Base-by-base conservation (phyloP, 169 alveolate genomes). In the Plasmodium yoelii region DNA sequence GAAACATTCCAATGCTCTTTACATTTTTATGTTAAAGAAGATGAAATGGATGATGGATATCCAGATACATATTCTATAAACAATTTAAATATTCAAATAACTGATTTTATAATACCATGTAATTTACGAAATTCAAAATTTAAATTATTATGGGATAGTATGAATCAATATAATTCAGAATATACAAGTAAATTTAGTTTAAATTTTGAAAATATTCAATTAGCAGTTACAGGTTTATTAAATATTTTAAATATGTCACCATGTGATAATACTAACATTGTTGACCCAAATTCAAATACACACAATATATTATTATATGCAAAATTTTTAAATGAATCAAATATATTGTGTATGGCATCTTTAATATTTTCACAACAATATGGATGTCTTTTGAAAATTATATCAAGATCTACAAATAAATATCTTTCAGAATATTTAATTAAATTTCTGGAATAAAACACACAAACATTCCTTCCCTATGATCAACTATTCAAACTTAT, bases 171-270 rank as follows among this genome's bases (percentile, higher is more conserved):
- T 5, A 89, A 92, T 53, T 53, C 92, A 24, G 94, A 92, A 24
- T 61, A 56, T 18, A 65, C 88, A 5, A 92, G 93, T 47, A 92
- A 92, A 84, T 92, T 92, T 60, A 82, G 93, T 1, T 63, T 92
- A 28, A 88, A 92, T 19, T 92, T 88, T 64, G 90, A 92, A 69
- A 92, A 64, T 42, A 92, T 92, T 3, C 80, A 88, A 19, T 59
- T 71, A n/a, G 94, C 94, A 22, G 93, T 92, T 5, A 64, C 86
- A n/a, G 94, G 94, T 2, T 88, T 92, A 18, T 75, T 92, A 69
- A 69, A 88, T 12, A 86, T 87, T 5, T 75, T 87, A 19, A 92
- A 92, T 44, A 72, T 92, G 88, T 69, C 64, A 12, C 84, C 94
- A 0, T 92, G 93, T 24, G 93, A 92, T 5, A 55, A 88, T 10